Base-by-base conservation (phyloP, 352 stramenopile genomes). In the Peronosclerospora sorghi region DNA sequence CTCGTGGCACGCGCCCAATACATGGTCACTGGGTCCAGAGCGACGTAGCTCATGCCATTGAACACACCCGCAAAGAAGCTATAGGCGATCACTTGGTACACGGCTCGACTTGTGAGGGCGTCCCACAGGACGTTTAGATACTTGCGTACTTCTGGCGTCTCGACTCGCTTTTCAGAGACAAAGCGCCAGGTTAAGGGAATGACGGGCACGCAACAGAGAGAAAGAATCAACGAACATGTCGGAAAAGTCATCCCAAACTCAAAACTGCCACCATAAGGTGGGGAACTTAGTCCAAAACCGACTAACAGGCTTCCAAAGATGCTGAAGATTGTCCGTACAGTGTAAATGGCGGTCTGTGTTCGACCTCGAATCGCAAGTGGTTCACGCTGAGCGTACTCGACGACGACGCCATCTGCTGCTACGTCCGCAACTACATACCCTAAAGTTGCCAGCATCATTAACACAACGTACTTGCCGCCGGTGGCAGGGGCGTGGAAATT, bases 381-480 rank as follows among this genome's bases (percentile, higher is more conserved):
- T 18, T 75, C 65, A 2, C 65, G 61, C 23, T 75, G 65, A 1
- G 65, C 65, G 15, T 68, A 64, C 15, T 72, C 59, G 26, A 75
- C 65, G 13, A 76, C 59, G 2, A 72, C 41, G 1, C 50, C 65
- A 36, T 80, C 67, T 12, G 67, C 59, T 34, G 55, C 57, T 2
- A 73, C 67, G 20, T 77, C 67, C 1, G 67, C 53, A n/a, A 69
- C 62, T 34, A 82, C 36, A 52, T 79, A 82, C 1, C 65, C 69
- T 3, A 78, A 46, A 15, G 65, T 63, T 7, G 59, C 59, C 14
- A 76, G 17, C 61, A 76, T 73, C 62, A 77, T 76, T 5, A 78
- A 45, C 7, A 81, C 40, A 17, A 81, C 41, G 47, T 73, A 81
- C 37, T 73, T 75, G 44, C 51, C 41, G 49, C 57, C 68, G 3